phyloP scores from a whole-genome alignment of 495 filamentous ascomycete species.

The Penicillium desertorum region DNA sequence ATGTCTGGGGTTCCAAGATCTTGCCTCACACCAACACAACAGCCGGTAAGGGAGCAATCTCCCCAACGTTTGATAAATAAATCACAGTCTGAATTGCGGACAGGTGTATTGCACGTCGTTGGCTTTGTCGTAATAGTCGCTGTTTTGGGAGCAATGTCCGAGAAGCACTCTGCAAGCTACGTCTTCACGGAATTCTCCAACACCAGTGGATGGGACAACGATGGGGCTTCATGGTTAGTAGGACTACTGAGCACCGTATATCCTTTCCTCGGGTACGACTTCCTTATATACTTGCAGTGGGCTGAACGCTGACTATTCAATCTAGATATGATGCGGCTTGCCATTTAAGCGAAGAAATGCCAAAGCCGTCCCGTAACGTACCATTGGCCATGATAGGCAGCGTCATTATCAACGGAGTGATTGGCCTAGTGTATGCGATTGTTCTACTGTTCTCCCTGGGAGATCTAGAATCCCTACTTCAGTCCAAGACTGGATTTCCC shows the following conservation, averaged over 20 bases:
- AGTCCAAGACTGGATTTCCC: slow-evolving; percentile 38
- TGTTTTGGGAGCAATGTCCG: slow-evolving; percentile 23
- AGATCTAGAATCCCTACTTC: slow-evolving; percentile 35
- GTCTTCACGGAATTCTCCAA: slow-evolving; percentile 27
- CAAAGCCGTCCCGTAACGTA: slow-evolving; percentile 34
- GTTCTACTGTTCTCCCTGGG: slow-evolving; percentile 46
- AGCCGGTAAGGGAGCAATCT: slow-evolving; percentile 14
- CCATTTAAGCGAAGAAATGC: slow-evolving; percentile 35
- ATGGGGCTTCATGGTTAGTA: slow-evolving; percentile 29
- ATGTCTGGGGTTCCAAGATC: slow-evolving; percentile 28
- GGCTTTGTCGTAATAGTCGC: slow-evolving; percentile 21
- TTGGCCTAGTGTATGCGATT: slow-evolving; percentile 45
- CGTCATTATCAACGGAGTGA: slow-evolving; percentile 41
- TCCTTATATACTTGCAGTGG: not conserved
- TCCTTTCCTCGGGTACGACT: slow-evolving; percentile 23
- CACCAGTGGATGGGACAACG: slow-evolving; percentile 25
- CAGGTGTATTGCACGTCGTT: slow-evolving; percentile 24
- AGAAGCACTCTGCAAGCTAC: slow-evolving; percentile 21
- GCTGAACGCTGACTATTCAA: not conserved
- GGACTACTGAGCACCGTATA: slow-evolving; percentile 27
- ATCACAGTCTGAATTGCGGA: not conserved
- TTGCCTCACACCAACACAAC: slow-evolving; percentile 26
- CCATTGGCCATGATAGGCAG: slow-evolving; percentile 47
- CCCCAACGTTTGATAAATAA: too few species aligned
- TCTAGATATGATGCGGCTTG: slow-evolving; percentile 31